These are phyloP conservation scores for Metschnikowia borealis DNA, from an alignment of 805 yeast genomes.

Conservation along the genomic window DNA sequence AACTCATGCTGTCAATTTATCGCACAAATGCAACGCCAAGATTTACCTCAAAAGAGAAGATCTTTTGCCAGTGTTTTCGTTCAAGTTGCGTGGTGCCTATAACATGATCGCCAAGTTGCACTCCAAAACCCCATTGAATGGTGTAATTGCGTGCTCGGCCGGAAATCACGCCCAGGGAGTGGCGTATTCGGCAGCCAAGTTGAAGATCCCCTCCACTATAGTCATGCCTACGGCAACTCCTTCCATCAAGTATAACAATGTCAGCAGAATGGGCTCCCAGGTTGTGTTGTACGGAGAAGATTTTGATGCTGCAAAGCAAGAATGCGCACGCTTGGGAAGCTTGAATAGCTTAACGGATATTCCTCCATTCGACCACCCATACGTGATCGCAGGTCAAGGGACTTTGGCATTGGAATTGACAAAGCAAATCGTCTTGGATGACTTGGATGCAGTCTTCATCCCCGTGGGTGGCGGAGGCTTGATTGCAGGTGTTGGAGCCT, in stretches of 20 bases:
- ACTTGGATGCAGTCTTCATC: slow-evolving; percentile 80
- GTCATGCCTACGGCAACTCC: slow-evolving; percentile 99
- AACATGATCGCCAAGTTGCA: slow-evolving; percentile 91
- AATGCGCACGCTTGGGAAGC: slow-evolving; percentile 68
- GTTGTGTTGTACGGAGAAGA: slow-evolving; percentile 93
- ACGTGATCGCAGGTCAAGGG: slow-evolving; percentile 98
- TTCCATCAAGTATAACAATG: slow-evolving; percentile 87
- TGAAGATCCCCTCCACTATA: slow-evolving; percentile 90
- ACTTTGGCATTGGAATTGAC: slow-evolving; percentile 91
- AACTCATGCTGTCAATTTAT: slow-evolving; percentile 66
- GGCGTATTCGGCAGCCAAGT: slow-evolving; percentile 80
- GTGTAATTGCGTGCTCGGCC: slow-evolving; percentile 97
- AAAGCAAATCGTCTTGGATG: slow-evolving; percentile 76
- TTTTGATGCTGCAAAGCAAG: slow-evolving; percentile 91
- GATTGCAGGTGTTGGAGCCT: slow-evolving; percentile 85
- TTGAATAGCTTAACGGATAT: slow-evolving; percentile 78
- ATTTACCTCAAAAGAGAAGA: slow-evolving; percentile 88
- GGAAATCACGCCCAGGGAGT: slow-evolving; percentile 99
- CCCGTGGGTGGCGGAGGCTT: slow-evolving; percentile 98
- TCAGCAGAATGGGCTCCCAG: slow-evolving; percentile 86
- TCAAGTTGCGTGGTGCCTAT: slow-evolving; percentile 96
- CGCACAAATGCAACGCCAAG: slow-evolving; percentile 70
- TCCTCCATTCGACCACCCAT: slow-evolving; percentile 99
- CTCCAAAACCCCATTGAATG: slow-evolving; percentile 57
- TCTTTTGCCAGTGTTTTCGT: slow-evolving; percentile 88